phyloP scores from a whole-genome alignment of 805 yeast genomes.

The Nakazawaea siamensis region DNA sequence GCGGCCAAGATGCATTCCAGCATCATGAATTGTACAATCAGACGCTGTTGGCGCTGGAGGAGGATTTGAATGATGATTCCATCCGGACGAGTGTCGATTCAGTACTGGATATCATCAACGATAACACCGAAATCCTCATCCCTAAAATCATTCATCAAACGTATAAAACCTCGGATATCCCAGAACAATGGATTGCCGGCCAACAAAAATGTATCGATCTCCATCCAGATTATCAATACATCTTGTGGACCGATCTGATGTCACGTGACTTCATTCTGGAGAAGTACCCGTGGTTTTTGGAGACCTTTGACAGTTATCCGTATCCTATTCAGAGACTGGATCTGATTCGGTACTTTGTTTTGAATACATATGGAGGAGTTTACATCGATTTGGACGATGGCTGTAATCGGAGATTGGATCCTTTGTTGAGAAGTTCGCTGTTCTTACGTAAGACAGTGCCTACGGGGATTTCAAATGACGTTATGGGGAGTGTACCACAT shows the following conservation, averaged over 20 bases:
- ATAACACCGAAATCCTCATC: conserved; percentile 41
- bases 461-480: conserved; percentile 87
- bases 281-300: conserved; percentile 80
- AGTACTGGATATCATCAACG: not conserved
- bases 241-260: conserved; percentile 85
- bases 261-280: conserved; percentile 70
- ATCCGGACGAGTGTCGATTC: conserved; percentile 33
- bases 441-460: conserved; percentile 84
- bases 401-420: conserved; percentile 71
- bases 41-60: conserved; percentile 4
- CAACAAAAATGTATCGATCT: conserved; percentile 68
- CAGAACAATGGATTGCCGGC: conserved; percentile 74
- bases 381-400: conserved; percentile 90
- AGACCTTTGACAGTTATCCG: conserved; percentile 67
- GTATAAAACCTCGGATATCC: conserved; percentile 70
- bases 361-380: conserved; percentile 80
- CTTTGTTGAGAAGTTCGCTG: conserved; percentile 73
- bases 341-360: conserved; percentile 79
- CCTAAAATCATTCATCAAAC: conserved; percentile 94
- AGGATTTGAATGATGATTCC: conserved; percentile 30
- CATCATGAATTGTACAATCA: conserved; percentile 56
- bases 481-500: conserved; percentile 80
- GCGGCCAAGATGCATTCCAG: conserved; percentile 53
- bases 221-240: conserved; percentile 85
- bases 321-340: conserved; percentile 88